These are phyloP conservation scores for Neonectria ditissima DNA, from an alignment of 2,329 filamentous ascomycete species.

Conservation along the genomic window DNA sequence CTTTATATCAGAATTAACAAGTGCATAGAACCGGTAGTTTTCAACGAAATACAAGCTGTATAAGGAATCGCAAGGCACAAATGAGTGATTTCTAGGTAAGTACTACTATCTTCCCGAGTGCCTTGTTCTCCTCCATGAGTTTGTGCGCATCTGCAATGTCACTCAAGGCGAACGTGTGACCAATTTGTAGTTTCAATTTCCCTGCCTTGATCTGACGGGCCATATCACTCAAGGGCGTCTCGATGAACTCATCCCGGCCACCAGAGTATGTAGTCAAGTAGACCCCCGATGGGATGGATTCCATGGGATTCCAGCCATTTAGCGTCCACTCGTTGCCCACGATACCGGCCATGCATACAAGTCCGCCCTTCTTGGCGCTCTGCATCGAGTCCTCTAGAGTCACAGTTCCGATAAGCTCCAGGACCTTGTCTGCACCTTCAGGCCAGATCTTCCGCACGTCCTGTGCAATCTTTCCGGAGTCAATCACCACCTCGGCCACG, in stretches of 20 bases:
- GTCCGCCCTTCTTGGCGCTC: constrained; percentile 1
- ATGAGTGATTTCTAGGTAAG: background rate
- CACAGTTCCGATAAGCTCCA: constrained; percentile 9
- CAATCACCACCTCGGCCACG: background rate
- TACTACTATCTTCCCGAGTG: background rate
- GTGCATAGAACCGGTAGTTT: too few species aligned
- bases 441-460: background rate
- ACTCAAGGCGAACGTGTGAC: background rate
- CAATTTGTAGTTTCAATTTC: background rate
- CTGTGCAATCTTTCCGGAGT: background rate
- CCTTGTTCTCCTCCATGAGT: background rate
- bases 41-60: too few species aligned
- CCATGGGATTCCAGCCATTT: background rate
- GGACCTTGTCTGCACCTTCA: background rate
- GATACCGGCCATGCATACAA: constrained; percentile 15
- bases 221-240: background rate
- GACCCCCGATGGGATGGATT: background rate
- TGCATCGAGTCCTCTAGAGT: constrained; percentile 9
- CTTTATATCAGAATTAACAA: too few species aligned
- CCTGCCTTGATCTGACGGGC: background rate
- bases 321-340: constrained; percentile 6
- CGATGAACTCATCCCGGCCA: background rate
- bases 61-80: too few species aligned
- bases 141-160: background rate
- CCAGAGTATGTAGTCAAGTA: background rate